A percentile compares a stretch with the other conserved stretches of the same genome.
Evolutionary conservation across 75 land plant species (phyloP).

Genomic region (Gnetum montanum): DNA sequence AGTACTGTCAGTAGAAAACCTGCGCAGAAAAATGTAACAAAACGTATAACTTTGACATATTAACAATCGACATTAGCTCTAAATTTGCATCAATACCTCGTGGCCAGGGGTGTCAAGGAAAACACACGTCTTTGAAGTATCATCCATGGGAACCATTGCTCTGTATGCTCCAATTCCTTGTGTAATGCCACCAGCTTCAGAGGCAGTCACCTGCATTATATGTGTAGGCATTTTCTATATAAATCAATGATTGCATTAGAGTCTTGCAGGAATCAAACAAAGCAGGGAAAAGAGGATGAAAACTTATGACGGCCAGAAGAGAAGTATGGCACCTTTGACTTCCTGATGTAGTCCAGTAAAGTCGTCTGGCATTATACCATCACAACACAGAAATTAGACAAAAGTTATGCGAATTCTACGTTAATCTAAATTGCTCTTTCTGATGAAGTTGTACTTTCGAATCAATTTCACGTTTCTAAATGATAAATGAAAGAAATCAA

Average conservation of each 20-base stretch:
- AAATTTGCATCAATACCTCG: conserved; percentile 60
- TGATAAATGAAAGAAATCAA: too few species aligned
- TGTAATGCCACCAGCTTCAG: conserved; percentile 99
- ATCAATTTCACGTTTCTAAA: too few species aligned
- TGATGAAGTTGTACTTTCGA: background rate
- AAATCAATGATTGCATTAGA: background rate
- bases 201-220: conserved; percentile 66
- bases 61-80: too few species aligned
- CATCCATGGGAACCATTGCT: conserved; percentile 74
- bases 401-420: background rate
- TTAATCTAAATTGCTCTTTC: background rate
- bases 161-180: conserved; percentile 98
- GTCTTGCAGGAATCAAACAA: too few species aligned
- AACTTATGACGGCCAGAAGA: too few species aligned
- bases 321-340: conserved; percentile 60
- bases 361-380: conserved; percentile 65
- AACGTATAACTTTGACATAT: too few species aligned
- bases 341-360: conserved; percentile 87
- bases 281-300: too few species aligned
- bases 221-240: conserved; percentile 2
- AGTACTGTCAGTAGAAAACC: too few species aligned
- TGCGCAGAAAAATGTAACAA: too few species aligned
- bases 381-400: background rate
- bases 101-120: conserved; percentile 99
- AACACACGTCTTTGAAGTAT: conserved; percentile 70